Conservation (phyloP, 2,329 filamentous ascomycete species). For the Colletotrichum shisoi region DNA sequence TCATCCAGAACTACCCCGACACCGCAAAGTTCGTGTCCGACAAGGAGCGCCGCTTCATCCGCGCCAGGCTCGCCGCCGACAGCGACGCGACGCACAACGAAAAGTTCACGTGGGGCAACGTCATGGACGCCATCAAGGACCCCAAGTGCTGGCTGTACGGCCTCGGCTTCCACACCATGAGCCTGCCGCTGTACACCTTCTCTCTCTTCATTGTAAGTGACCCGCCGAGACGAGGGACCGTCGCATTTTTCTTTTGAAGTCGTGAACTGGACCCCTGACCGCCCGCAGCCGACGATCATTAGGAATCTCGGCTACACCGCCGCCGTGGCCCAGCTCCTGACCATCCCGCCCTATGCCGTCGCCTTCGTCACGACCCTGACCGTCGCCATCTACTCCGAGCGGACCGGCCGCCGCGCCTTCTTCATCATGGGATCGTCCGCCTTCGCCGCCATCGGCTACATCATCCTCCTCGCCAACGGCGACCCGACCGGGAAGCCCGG, state of each 20-base stretch:
- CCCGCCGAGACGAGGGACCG: too few relatives aligned
- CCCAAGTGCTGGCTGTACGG: conserved; percentile 78
- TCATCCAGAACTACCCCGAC: conserved; percentile 72
- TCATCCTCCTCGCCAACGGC: conserved; percentile 63
- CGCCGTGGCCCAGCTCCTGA: conserved; percentile 64
- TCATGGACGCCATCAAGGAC: conserved; percentile 69
- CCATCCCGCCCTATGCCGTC: conserved; percentile 70
- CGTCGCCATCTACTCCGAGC: conserved; percentile 68
- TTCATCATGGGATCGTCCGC: conserved; percentile 68
- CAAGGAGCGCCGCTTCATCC: conserved; percentile 64
- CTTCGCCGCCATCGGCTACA: conserved; percentile 69
- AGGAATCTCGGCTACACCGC: conserved; percentile 62
- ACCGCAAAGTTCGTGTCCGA: conserved; percentile 66
- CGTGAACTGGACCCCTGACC: neutral
- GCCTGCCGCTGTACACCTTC: conserved; percentile 66
- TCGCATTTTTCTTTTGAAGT: rapidly evolving
- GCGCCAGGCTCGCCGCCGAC: conserved; percentile 70
- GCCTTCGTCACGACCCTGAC: conserved; percentile 66
- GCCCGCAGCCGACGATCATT: conserved; percentile 60
- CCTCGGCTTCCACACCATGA: conserved; percentile 75
- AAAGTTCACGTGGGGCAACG: conserved; percentile 72
- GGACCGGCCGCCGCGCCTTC: conserved; percentile 62
- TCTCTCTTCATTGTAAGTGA: conserved; percentile 61
- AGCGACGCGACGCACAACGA: conserved; percentile 75
- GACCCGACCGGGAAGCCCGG: conserved; percentile 59